Percentiles rank a stretch among this genome's conserved stretches.
Conservation (phyloP, 352 stramenopile species). For the Pythium rishiriense region DNA sequence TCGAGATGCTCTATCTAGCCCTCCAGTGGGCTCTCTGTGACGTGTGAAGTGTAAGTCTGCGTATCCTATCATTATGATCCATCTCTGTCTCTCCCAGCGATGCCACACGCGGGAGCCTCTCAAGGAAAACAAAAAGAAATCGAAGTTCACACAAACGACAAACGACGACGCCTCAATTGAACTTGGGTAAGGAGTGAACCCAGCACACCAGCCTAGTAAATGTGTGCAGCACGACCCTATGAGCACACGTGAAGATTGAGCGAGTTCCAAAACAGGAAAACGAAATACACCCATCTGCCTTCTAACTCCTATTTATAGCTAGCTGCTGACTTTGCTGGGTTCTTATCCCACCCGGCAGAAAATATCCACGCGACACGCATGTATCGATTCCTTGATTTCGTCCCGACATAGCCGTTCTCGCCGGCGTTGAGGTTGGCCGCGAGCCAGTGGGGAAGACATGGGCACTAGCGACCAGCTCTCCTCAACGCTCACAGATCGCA, state of each 20-base stretch:
- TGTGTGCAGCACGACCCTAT: too few relatives aligned
- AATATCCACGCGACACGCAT: too few relatives aligned
- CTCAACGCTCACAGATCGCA: neutral
- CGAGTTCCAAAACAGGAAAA: neutral
- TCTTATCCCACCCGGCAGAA: neutral
- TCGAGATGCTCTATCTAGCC: too few relatives aligned
- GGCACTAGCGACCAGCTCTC: neutral
- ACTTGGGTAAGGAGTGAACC: too few relatives aligned
- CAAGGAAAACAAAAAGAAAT: neutral
- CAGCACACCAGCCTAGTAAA: too few relatives aligned
- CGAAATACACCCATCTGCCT: neutral
- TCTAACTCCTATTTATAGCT: neutral
- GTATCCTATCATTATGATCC: conserved; percentile 27
- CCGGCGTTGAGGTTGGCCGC: neutral
- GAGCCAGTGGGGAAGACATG: neutral
- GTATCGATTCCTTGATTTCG: neutral
- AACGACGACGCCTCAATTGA: too few relatives aligned
- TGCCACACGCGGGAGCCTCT: neutral
- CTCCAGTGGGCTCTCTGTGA: neutral
- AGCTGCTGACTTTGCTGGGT: neutral
- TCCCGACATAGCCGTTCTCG: neutral
- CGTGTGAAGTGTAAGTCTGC: conserved; percentile 11
- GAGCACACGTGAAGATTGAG: too few relatives aligned
- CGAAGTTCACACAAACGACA: neutral
- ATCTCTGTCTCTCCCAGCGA: neutral